A percentile compares a stretch with the other conserved stretches of the same genome.
Evolutionary conservation across 2,329 filamentous ascomycete species (phyloP).

Genomic region (Penicillium verrucosum): DNA sequence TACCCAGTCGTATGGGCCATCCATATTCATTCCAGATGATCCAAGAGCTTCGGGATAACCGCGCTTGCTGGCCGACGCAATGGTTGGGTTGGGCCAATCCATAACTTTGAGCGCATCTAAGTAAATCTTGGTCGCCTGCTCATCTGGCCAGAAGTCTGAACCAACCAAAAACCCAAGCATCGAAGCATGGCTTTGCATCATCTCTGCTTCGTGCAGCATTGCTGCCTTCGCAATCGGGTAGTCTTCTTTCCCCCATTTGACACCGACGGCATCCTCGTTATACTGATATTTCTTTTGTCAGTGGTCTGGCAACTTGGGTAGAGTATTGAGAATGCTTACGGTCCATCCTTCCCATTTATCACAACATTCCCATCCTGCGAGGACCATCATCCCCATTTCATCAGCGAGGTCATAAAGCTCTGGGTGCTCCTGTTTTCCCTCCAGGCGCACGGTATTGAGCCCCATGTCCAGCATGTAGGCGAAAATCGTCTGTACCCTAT

Average conservation of each 20-base stretch:
- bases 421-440: conserved; percentile 63
- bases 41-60: conserved; percentile 54
- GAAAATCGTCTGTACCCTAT: conserved; percentile 50
- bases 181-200: conserved; percentile 60
- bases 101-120: conserved; percentile 49
- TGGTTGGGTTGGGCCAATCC: conserved; percentile 57
- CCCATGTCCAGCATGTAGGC: conserved; percentile 59
- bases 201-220: conserved; percentile 58
- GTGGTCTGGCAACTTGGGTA: background rate
- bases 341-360: conserved; percentile 66
- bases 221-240: conserved; percentile 54
- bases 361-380: conserved; percentile 65
- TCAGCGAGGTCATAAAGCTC: conserved; percentile 60
- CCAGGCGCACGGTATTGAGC: conserved; percentile 61
- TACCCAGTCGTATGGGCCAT: conserved; percentile 65
- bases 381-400: conserved; percentile 58
- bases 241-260: conserved; percentile 52
- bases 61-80: conserved; percentile 56
- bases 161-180: conserved; percentile 59
- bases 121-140: conserved; percentile 54
- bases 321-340: conserved; percentile 13
- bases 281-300: conserved; percentile 38
- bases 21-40: conserved; percentile 63
- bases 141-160: conserved; percentile 63
- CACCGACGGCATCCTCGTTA: conserved; percentile 51